These are phyloP conservation scores for Fragaria nilgerrensis DNA, from an alignment of 306 rosid genomes.

Conservation along the genomic window DNA sequence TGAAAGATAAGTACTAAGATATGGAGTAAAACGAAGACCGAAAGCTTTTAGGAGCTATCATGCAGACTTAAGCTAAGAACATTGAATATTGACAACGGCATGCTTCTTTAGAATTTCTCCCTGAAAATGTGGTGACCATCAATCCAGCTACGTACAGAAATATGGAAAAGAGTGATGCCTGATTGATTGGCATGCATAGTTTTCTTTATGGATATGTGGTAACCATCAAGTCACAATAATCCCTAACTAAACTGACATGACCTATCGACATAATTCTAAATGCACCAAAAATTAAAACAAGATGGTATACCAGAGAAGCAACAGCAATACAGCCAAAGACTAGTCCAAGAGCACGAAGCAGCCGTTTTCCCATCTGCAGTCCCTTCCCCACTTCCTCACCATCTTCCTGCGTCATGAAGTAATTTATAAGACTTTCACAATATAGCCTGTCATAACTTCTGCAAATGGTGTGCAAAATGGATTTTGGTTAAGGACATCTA, in stretches of 20 bases:
- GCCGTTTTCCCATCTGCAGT: slow-evolving; percentile 87
- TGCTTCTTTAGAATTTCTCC: background rate
- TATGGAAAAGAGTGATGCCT: background rate
- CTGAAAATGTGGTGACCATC: background rate
- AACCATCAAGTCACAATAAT: background rate
- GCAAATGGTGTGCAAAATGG: slow-evolving; percentile 7
- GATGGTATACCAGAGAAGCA: slow-evolving; percentile 71
- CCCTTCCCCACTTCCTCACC: slow-evolving; percentile 91
- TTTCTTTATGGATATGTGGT: background rate
- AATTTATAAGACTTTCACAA: slow-evolving; percentile 26
- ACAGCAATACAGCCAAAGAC: slow-evolving; percentile 88
- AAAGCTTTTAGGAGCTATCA: background rate
- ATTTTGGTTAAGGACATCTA: background rate
- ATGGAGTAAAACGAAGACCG: background rate
- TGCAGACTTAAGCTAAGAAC: background rate
- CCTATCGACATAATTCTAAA: slow-evolving; percentile 12
- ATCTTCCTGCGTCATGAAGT: slow-evolving; percentile 66
- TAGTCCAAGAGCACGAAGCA: slow-evolving; percentile 78
- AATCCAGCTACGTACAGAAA: background rate
- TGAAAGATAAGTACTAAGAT: background rate
- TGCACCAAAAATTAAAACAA: slow-evolving; percentile 29
- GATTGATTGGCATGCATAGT: background rate
- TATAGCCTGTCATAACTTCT: background rate
- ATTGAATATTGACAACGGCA: background rate
- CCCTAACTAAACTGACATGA: background rate